These are phyloP conservation scores for Lasiodiplodia hormozganensis DNA, from an alignment of 2,329 filamentous ascomycete genomes.

Conservation along the genomic window DNA sequence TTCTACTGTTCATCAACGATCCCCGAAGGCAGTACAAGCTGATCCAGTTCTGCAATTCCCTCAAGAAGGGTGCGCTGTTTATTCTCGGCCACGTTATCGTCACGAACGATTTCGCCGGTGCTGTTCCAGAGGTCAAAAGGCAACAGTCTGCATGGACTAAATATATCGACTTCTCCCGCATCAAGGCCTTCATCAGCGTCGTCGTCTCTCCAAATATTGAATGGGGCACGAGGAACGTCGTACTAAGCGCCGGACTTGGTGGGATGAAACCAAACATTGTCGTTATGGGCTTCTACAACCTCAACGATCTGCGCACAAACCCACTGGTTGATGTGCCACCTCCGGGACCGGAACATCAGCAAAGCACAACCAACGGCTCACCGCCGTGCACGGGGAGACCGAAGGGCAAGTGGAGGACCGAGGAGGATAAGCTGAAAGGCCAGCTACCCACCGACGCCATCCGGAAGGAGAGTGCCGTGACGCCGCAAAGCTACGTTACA, in stretches of 20 bases:
- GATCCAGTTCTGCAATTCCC: conserved; percentile 88
- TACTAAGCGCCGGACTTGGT: conserved; percentile 80
- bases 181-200: conserved; percentile 90
- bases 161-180: conserved; percentile 83
- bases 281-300: conserved; percentile 79
- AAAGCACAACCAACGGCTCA: neutral
- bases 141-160: conserved; percentile 86
- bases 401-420: conserved; percentile 48
- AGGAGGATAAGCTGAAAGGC: conserved; percentile 63
- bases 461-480: conserved; percentile 71
- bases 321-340: conserved; percentile 60
- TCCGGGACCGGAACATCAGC: conserved; percentile 54
- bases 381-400: conserved; percentile 31
- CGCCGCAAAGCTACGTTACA: conserved; percentile 76
- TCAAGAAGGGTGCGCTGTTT: conserved; percentile 87
- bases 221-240: conserved; percentile 85
- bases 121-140: conserved; percentile 79
- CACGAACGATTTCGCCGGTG: conserved; percentile 78
- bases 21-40: conserved; percentile 81
- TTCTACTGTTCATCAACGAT: conserved; percentile 82
- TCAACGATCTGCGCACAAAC: conserved; percentile 74
- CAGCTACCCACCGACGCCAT: conserved; percentile 73
- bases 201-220: conserved; percentile 82
- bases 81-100: conserved; percentile 89
- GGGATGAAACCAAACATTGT: conserved; percentile 92